Percentiles rank a stretch among this genome's conserved stretches.
phyloP scores from a whole-genome alignment of 192 early-diverging fungal species.

The Fimicolochytrium jonesii region DNA sequence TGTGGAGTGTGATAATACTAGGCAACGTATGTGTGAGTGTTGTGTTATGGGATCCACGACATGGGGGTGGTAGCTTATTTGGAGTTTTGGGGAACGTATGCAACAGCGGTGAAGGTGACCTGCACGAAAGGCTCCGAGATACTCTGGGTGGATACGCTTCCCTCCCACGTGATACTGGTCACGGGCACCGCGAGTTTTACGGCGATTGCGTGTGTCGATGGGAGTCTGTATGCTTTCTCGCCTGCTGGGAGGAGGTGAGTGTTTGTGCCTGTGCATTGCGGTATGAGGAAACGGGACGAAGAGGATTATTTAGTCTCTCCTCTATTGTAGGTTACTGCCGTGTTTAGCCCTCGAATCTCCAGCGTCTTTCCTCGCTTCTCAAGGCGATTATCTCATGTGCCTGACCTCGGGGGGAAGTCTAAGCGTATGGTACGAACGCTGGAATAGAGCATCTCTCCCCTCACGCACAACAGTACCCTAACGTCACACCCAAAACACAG shows the following conservation, averaged over 20 bases:
- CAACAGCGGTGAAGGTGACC: conserved; percentile 47
- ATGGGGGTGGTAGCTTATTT: too few relatives aligned
- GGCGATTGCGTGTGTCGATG: conserved; percentile 64
- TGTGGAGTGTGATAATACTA: conserved; percentile 28
- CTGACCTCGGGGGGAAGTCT: conserved; percentile 60
- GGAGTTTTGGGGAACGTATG: too few relatives aligned
- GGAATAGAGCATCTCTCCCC: too few relatives aligned
- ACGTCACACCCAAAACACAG: too few relatives aligned
- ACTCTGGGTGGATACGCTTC: conserved; percentile 60
- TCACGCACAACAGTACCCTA: too few relatives aligned
- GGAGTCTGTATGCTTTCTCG: conserved; percentile 60
- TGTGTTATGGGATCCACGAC: too few relatives aligned
- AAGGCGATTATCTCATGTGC: conserved; percentile 58
- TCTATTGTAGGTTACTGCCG: conserved; percentile 56
- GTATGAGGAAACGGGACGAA: too few relatives aligned
- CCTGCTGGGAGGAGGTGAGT: conserved; percentile 61
- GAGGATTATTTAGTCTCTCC: too few relatives aligned
- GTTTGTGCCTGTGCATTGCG: too few relatives aligned
- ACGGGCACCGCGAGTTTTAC: conserved; percentile 55
- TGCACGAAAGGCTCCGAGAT: conserved; percentile 43
- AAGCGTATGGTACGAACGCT: conserved; percentile 55
- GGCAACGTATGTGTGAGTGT: neutral
- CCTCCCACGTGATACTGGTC: conserved; percentile 53
- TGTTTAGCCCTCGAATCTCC: conserved; percentile 60
- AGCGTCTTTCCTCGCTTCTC: conserved; percentile 53